Base-by-base conservation (phyloP, 305 asterid species). In the Ruellia speciosa region DNA sequence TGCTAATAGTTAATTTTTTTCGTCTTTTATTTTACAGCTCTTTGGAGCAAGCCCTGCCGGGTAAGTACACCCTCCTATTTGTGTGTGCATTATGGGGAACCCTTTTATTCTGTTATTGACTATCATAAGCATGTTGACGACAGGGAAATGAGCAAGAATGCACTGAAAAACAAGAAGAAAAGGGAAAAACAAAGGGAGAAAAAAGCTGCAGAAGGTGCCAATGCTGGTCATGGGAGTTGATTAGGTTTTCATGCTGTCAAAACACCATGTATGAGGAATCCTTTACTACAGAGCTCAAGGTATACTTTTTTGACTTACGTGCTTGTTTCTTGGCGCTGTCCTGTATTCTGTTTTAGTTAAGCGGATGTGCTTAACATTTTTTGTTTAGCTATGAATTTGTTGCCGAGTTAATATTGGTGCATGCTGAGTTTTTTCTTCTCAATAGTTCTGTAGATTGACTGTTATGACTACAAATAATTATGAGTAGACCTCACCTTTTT, bases 101-200 rank as follows among this genome's bases (percentile, higher is more conserved):
- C 19, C 37, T 52, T 50, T 28, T 56, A n/a, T 64, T n/a, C 57
- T 39, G 35, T 56, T 60, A 16, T 55, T 49, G 65, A 65, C 37
- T 58, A 34, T 66, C 48, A 12, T 72, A n/a, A 9, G 6, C 18
- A 16, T 58, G 52, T 60, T 34, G 14, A 59, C 51, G 52, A 41
- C 72, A 88, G 95, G 52, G 96, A 86, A 70, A 35, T 82, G 88
- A 88, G 93, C 83, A 92, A 88, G 79, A 82, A 78, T 35, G 96
- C 96, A 0, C 70, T 77, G 71, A 86, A 68, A 74, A 86, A 92
- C 88, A 86, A 84, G 95, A 92, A 82, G 53, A 88, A 84, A 39
- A 80, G 96, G 75, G 96, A 83, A 70, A 92, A 88, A 43, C 95
- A 81, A 67, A 77, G 70, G 72, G 95, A 85, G 82, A 88, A 84